Evolutionary conservation across 73 alveolate genomes (phyloP), one percentile per base, ranked within the genome.

Genomic region (Paramecium sexaurelia): DNA sequence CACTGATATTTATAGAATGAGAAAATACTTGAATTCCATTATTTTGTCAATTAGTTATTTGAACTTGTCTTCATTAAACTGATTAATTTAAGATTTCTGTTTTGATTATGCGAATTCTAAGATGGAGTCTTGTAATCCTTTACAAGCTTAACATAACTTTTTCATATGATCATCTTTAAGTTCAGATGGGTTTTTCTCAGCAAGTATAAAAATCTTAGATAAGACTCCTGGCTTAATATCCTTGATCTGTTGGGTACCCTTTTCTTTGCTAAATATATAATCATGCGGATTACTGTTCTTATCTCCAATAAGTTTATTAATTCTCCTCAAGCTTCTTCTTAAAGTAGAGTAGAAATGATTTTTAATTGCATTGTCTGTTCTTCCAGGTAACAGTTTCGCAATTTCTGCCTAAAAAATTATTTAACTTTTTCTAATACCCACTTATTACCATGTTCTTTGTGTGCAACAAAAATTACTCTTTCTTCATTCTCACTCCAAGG

Each of bases 401-500:
- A 88, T 88, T 82, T 88, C 94, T 13, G 94, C 94, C 90, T 78
- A 61, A 13, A 36, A 22, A 45, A 2, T 78, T 26, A 24, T 22
- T 19, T 24, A 41, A 36, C 35, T 26, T 29, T 29, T 26, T 7
- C 17, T 24, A 26, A 41, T 40, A 78, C 90, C 99, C 99, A 98
- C 87, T 97, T 96, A 92, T 98, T 98, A 3, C 99, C 99, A 73
- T 83, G 96, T 85, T 94, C 95, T 75, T 94, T 86, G 78, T 98
- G 99, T 27, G 97, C 94, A 68, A 95, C 97, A 85, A 98, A 98
- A 39, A 98, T 95, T 37, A 95, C 85, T 87, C 94, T 92, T 89
- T 98, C 99, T 95, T 98, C 99, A 85, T 96, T 97, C 39, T 94
- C 97, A 26, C 98, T 93, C 96, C 99, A 97, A 55, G 97, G 96